Conservation (phyloP, 257 asterid species). For the Phtheirospermum japonicum region DNA sequence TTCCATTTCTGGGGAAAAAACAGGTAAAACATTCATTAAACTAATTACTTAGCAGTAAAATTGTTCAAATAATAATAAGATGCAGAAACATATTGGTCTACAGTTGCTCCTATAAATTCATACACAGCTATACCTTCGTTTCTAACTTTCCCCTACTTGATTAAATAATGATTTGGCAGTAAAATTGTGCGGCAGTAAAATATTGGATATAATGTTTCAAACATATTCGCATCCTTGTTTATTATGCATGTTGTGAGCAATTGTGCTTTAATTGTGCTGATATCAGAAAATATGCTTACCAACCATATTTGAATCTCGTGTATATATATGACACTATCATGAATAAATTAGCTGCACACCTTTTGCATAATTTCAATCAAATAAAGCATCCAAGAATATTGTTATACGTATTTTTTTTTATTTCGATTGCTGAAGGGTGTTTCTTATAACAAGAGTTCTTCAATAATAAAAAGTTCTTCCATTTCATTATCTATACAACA, state of each 20-base stretch:
- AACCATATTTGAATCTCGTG: background rate
- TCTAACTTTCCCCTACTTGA: background rate
- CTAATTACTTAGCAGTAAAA: background rate
- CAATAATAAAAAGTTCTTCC: too few species aligned
- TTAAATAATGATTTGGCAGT: background rate
- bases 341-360: too few species aligned
- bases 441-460: too few species aligned
- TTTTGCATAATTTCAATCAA: too few species aligned
- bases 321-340: too few species aligned
- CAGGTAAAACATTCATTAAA: background rate
- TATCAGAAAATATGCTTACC: constrained; percentile 7
- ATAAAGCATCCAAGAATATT: too few species aligned
- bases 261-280: background rate
- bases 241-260: background rate
- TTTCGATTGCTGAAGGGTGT: too few species aligned
- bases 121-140: background rate
- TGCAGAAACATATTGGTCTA: constrained; percentile 10
- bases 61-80: background rate
- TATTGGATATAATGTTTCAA: background rate
- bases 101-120: background rate
- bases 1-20: background rate
- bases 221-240: background rate
- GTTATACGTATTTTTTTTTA: too few species aligned
- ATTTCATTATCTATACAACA: background rate
- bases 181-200: background rate